Base-by-base conservation (phyloP, 495 filamentous ascomycete species). In the Xylaria intraflava region DNA sequence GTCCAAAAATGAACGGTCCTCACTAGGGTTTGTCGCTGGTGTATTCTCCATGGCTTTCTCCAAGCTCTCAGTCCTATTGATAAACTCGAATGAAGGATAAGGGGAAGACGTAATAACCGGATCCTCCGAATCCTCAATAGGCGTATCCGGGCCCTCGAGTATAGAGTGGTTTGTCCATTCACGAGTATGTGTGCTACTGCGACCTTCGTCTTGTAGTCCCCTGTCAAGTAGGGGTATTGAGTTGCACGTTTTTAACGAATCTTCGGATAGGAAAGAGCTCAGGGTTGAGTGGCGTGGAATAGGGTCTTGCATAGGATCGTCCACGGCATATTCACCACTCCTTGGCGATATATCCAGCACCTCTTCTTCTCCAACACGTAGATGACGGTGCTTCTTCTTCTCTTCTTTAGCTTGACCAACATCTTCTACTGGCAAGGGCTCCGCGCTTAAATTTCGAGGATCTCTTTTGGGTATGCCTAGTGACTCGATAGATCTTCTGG, bases 171-270 rank as follows among this genome's bases (percentile, higher is more conserved):
- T 59, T 9, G 71, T 71, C 75, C 75, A 78, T 50, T 73, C 72
- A 6, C 50, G 53, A 16, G 71, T 71, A 26, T 51, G 57, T 6
- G 66, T 69, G 40, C 65, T 71, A 54, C 72, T 74, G 16, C 49
- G 64, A 10, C 69, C 75, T 54, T 79, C 71, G 49, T 87, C 83
- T 14, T 80, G 84, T 33, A 89, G 66, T 6, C 81, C 88, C 39
- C 87, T 76, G 49, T 93, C 85, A 19, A 93, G 77, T 11, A 93
- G 70, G 6, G 89, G 89, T 43, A 82, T 83, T 0, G 89, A 89
- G 39, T 80, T 84, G 58, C 91, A 90, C 0, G 88, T 94, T 11
- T 73, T 66, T 19, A 63, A 61, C 2, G 74, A 76, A 50, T 70
- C 71, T n/a, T 70, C 72, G 1, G 73, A 75, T n/a, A 76, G 27